phyloP scores from a whole-genome alignment of 2,329 filamentous ascomycete genomes.

The Fusarium longipes region DNA sequence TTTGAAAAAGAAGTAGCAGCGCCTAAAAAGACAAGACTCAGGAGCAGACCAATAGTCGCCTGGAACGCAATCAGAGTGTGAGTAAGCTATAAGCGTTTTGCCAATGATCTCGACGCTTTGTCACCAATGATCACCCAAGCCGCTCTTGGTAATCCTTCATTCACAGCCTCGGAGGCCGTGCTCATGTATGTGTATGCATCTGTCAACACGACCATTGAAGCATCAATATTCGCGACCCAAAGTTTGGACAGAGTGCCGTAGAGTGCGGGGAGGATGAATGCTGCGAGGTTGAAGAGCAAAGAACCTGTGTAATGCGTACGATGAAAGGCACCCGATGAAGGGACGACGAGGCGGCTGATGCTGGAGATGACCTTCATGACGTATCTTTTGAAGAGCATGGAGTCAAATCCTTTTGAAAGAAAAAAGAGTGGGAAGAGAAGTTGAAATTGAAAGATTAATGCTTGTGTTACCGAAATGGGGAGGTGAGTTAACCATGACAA shows the following conservation, averaged over 20 bases:
- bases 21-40: constrained; percentile 69
- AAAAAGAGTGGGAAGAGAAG: accelerated
- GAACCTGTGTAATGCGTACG: constrained; percentile 62
- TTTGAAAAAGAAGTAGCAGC: constrained; percentile 66
- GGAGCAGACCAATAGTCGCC: constrained; percentile 63
- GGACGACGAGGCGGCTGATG: background rate
- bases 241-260: constrained; percentile 76
- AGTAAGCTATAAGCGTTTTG: constrained; percentile 66
- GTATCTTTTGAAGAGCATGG: accelerated
- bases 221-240: constrained; percentile 76
- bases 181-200: constrained; percentile 75
- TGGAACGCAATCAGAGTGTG: constrained; percentile 74
- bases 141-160: constrained; percentile 76
- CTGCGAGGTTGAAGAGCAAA: constrained; percentile 69
- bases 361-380: constrained; percentile 19
- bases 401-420: accelerated
- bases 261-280: constrained; percentile 74
- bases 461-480: background rate
- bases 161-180: constrained; percentile 74
- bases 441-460: background rate
- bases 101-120: constrained; percentile 61
- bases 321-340: constrained; percentile 9
- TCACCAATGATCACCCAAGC: constrained; percentile 78
- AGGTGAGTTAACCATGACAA: background rate
- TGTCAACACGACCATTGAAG: constrained; percentile 55